Percentiles rank a stretch among this genome's conserved stretches.
phyloP scores from a whole-genome alignment of 495 filamentous ascomycete genomes.

The Aspergillus coremiiformis region DNA sequence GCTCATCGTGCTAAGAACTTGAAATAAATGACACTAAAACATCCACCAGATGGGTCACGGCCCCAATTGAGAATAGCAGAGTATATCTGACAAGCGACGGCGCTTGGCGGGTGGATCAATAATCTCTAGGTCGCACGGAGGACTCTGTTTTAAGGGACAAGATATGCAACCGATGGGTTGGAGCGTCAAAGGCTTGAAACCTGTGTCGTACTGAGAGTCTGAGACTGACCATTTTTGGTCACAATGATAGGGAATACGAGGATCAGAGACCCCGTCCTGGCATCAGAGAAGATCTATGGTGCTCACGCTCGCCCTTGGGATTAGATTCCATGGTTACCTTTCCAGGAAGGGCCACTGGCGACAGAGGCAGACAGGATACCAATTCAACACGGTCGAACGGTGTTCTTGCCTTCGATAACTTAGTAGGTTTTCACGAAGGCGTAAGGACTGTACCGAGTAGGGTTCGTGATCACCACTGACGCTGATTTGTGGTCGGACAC shows the following conservation, averaged over 20 bases:
- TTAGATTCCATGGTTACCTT: neutral
- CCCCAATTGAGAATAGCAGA: conserved; percentile 14
- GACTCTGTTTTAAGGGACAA: neutral
- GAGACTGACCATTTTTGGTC: neutral
- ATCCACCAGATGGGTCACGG: conserved; percentile 4
- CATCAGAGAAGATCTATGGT: neutral
- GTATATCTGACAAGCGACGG: conserved; percentile 8
- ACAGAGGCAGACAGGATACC: neutral
- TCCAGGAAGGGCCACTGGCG: neutral
- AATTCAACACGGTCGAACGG: neutral
- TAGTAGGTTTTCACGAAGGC: neutral
- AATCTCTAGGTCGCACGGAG: neutral
- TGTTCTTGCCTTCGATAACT: neutral
- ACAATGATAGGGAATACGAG: neutral
- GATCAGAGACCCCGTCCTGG: neutral
- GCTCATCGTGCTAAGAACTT: conserved; percentile 3
- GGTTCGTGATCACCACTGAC: neutral
- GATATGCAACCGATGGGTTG: conserved; percentile 1
- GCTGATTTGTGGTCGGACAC: neutral
- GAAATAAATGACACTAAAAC: conserved; percentile 14
- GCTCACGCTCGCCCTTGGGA: neutral
- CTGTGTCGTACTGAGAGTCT: conserved; percentile 9
- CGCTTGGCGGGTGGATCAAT: conserved; percentile 12
- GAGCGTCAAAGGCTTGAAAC: conserved; percentile 1
- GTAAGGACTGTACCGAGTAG: too few species aligned